These are phyloP conservation scores for Pestalotiopsis fici DNA, from an alignment of 2,329 filamentous ascomycete genomes.

Conservation along the genomic window DNA sequence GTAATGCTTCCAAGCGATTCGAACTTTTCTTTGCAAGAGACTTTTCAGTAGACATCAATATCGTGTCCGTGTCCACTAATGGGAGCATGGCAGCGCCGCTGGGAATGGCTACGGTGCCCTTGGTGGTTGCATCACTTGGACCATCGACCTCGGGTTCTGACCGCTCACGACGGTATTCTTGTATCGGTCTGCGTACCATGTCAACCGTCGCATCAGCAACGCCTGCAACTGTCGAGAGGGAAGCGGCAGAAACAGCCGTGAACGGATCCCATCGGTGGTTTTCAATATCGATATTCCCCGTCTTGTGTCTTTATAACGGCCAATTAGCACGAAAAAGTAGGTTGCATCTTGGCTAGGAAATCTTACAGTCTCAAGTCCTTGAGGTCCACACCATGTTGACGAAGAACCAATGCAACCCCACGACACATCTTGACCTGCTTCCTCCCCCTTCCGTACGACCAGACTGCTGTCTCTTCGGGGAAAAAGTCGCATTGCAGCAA, in stretches of 20 bases:
- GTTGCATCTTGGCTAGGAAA: background rate
- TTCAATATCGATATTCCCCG: constrained; percentile 2
- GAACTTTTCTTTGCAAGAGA: background rate
- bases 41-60: background rate
- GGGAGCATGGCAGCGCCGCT: constrained; percentile 9
- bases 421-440: constrained; percentile 1
- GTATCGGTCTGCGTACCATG: constrained; percentile 12
- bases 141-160: background rate
- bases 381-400: background rate
- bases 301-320: background rate
- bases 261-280: constrained; percentile 18
- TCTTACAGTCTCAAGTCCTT: background rate
- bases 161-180: constrained; percentile 6
- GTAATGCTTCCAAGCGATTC: background rate
- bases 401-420: constrained; percentile 6
- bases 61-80: background rate
- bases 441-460: constrained; percentile 40
- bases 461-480: constrained; percentile 48
- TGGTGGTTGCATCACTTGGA: constrained; percentile 5
- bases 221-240: constrained; percentile 13
- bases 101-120: constrained; percentile 11
- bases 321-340: background rate
- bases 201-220: constrained; percentile 13
- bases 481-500: constrained; percentile 64
- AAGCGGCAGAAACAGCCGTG: constrained; percentile 16